Base-by-base conservation (phyloP, 495 filamentous ascomycete genomes). In the Lophiostoma macrostomum region DNA sequence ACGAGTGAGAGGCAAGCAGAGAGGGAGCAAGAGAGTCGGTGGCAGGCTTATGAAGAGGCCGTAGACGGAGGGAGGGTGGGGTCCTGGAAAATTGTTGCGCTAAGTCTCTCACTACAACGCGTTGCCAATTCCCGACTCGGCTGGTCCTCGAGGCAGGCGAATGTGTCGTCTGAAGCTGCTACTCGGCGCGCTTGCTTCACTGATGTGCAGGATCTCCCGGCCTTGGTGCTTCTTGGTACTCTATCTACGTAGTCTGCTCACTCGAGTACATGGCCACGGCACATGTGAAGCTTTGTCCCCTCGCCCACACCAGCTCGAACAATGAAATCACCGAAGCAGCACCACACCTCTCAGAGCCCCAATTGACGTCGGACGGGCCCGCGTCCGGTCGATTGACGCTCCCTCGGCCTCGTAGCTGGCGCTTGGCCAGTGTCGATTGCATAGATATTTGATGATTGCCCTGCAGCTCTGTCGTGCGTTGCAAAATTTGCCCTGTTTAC, bases 391-490 rank as follows among this genome's bases (percentile, higher is more conserved):
- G 20, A 45, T 29, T 37, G 16, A 27, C 11, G 38, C 27, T 13
- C 23, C 27, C 18, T 24, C 39, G 32, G 38, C 30, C 38, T 14
- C 24, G 31, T 28, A 41, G 24, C 39, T 28, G 16, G 12, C 22
- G 13, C 38, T 45, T 56, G 46, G 58, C 58, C 38, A 30, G 29
- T 37, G 38, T 36, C 40, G 46, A 35, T 24, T 39, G 39, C 50
- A 37, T 50, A 29, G 23, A 46, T 30, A 45, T 31, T 54, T 16
- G 22, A 56, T 31, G 35, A 49, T 51, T 52, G 39, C 41, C 53
- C 58, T 62, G 58, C 58, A 62, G 53, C 31, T 57, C 53, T 48
- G 53, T 53, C 48, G 58, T 50, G 53, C 53, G 53, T 57, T 48
- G 29, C 30, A 51, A 58, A 45, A 39, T 56, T 61, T 48, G 47